A percentile compares a stretch with the other conserved stretches of the same genome.
phyloP scores from a whole-genome alignment of 768 basidiomycete genomes.

The Candolleomyces efflorescens region DNA sequence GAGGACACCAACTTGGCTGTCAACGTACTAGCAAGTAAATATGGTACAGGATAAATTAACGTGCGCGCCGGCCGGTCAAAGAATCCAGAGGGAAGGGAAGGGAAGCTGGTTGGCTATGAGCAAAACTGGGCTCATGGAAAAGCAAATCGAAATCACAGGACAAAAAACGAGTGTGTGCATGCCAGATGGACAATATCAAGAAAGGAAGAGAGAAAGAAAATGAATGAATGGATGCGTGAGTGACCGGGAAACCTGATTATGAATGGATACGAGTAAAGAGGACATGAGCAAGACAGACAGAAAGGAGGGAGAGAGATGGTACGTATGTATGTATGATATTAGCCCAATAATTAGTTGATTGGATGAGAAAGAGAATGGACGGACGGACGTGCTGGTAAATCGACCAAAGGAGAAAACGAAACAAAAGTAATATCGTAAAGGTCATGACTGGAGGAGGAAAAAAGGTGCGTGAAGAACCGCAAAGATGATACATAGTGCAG shows the following conservation, averaged over 20 bases:
- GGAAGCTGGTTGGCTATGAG: too few species aligned
- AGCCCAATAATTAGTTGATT: too few species aligned
- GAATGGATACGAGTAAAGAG: too few species aligned
- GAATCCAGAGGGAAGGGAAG: too few species aligned
- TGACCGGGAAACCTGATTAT: neutral
- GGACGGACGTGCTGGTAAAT: neutral
- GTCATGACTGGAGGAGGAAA: neutral
- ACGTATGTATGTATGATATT: conserved; percentile 8
- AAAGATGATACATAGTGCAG: too few species aligned
- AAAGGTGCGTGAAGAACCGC: neutral
- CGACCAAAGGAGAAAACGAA: neutral
- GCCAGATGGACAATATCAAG: neutral
- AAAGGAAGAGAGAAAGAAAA: conserved; percentile 1
- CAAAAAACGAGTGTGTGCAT: conserved; percentile 7
- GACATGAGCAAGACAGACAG: neutral
- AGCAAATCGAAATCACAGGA: neutral
- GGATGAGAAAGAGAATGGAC: conserved; percentile 1
- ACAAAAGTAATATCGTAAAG: neutral
- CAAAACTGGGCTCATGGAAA: too few species aligned
- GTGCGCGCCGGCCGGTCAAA: too few species aligned
- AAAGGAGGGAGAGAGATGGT: conserved; percentile 10
- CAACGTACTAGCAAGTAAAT: too few species aligned
- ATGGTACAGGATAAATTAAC: too few species aligned
- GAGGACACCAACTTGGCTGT: too few species aligned
- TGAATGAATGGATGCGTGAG: neutral